These are phyloP conservation scores for Magnaporthiopsis poae DNA, from an alignment of 2,329 filamentous ascomycete species.

Conservation along the genomic window DNA sequence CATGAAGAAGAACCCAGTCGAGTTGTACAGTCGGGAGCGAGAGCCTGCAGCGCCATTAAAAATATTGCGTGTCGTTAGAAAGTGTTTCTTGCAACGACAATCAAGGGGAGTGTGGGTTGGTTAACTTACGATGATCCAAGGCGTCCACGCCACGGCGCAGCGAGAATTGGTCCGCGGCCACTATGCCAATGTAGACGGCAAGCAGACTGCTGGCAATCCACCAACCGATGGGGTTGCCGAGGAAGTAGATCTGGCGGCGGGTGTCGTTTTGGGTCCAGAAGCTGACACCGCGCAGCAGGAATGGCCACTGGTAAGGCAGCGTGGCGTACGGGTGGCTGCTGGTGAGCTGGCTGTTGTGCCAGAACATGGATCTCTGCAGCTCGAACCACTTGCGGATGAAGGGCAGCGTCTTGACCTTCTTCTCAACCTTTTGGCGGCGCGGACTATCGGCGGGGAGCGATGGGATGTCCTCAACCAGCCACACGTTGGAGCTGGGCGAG, in stretches of 20 bases:
- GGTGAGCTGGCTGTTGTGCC: slow-evolving; percentile 96
- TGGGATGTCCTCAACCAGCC: slow-evolving; percentile 87
- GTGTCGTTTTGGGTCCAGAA: slow-evolving; percentile 99
- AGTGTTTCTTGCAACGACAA: slow-evolving; percentile 15
- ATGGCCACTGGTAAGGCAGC: slow-evolving; percentile 93
- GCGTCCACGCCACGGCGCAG: slow-evolving; percentile 87
- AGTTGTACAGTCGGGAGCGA: slow-evolving; percentile 91
- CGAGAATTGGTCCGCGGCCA: slow-evolving; percentile 86
- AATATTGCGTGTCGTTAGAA: background rate
- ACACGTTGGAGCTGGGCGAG: slow-evolving; percentile 79
- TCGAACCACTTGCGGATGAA: slow-evolving; percentile 95
- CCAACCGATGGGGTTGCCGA: slow-evolving; percentile 94
- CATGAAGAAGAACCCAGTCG: slow-evolving; percentile 96
- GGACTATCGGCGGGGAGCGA: slow-evolving; percentile 61
- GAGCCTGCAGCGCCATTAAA: slow-evolving; percentile 47
- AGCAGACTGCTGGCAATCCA: slow-evolving; percentile 89
- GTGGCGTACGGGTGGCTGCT: slow-evolving; percentile 94
- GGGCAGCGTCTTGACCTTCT: slow-evolving; percentile 70
- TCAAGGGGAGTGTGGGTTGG: background rate
- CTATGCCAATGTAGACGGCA: slow-evolving; percentile 84
- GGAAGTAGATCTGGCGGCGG: slow-evolving; percentile 93
- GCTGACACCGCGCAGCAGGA: slow-evolving; percentile 90
- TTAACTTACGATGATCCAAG: slow-evolving; percentile 74
- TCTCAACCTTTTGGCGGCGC: slow-evolving; percentile 65
- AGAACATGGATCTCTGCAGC: slow-evolving; percentile 96